Conservation (phyloP, 1,139 yeast species). For the Sugiyamaella novakii region DNA sequence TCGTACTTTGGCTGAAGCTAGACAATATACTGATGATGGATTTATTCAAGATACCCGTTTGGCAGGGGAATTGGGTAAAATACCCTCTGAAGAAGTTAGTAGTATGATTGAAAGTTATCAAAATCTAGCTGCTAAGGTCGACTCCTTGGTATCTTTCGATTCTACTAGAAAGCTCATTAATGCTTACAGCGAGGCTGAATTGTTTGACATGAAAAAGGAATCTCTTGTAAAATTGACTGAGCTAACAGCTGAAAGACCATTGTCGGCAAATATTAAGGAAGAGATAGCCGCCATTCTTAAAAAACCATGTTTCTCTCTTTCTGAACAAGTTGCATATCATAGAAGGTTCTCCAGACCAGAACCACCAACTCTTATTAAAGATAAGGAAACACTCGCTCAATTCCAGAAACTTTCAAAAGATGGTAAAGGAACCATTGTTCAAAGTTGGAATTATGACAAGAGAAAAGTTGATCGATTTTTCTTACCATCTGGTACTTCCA, state of each 20-base stretch:
- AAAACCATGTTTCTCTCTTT: conserved; percentile 44
- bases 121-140: conserved; percentile 36
- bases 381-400: conserved; percentile 30
- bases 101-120: conserved; percentile 43
- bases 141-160: conserved; percentile 31
- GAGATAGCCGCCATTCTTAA: conserved; percentile 42
- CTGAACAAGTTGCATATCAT: conserved; percentile 46
- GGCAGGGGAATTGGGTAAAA: conserved; percentile 46
- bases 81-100: conserved; percentile 29
- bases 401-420: conserved; percentile 42
- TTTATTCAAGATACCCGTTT: conserved; percentile 54
- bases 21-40: conserved; percentile 60
- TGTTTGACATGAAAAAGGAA: conserved; percentile 38
- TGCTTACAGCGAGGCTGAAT: conserved; percentile 37
- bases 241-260: conserved; percentile 19
- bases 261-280: conserved; percentile 40
- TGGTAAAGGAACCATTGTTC: conserved; percentile 45
- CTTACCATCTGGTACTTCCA: conserved; percentile 28
- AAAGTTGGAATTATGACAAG: conserved; percentile 54
- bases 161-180: conserved; percentile 32
- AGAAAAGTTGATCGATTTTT: conserved; percentile 45
- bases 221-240: conserved; percentile 32
- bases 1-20: conserved; percentile 49
- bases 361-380: conserved; percentile 25
- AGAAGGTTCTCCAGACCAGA: conserved; percentile 43